Conservation (phyloP, 192 early-diverging fungal species). For the Funneliformis geosporum region DNA sequence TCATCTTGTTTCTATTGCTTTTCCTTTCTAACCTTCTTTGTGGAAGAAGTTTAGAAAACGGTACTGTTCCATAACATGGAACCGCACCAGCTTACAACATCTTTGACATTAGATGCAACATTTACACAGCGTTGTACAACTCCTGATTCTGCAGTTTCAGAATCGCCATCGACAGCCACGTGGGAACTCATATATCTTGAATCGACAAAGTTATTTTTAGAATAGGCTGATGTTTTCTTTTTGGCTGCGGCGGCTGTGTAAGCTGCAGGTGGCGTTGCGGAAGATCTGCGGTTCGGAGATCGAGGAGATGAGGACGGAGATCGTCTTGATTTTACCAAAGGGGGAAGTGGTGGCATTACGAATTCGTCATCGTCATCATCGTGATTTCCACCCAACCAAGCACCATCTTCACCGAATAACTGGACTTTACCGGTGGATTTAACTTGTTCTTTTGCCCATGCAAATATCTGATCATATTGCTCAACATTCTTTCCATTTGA, state of each 20-base stretch:
- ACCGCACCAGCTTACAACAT: conserved; percentile 31
- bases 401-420: conserved; percentile 21
- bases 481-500: not conserved
- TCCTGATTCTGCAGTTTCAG: conserved; percentile 10
- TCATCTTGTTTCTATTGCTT: not conserved
- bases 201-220: not conserved
- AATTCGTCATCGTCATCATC: conserved; percentile 11
- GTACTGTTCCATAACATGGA: conserved; percentile 31
- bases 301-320: not conserved
- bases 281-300: not conserved
- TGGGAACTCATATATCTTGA: not conserved
- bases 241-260: not conserved
- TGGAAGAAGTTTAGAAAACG: conserved; percentile 20
- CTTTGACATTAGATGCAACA: conserved; percentile 25
- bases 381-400: not conserved
- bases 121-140: conserved; percentile 19
- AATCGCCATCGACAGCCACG: not conserved
- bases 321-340: not conserved
- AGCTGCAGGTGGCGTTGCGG: not conserved
- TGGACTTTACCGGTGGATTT: conserved; percentile 8
- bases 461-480: conserved; percentile 25
- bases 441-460: conserved; percentile 27
- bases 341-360: conserved; percentile 6
- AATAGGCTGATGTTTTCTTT: not conserved
- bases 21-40: not conserved